Percentiles rank a stretch among this genome's conserved stretches.
Evolutionary conservation across 2,329 filamentous ascomycete species (phyloP).

Genomic region (Fusarium foetens): DNA sequence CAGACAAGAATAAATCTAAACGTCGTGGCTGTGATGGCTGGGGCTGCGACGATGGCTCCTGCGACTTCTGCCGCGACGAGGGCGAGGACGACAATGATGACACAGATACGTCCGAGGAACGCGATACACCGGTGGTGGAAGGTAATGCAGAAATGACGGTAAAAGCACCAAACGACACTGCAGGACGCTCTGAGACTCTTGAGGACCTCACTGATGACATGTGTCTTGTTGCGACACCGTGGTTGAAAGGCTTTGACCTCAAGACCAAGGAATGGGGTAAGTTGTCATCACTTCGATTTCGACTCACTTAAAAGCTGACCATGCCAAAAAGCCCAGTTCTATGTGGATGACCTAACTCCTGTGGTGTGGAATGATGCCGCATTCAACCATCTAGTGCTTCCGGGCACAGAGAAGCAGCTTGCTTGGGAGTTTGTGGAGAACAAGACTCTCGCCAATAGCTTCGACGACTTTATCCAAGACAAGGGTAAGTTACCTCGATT

Average conservation of each 20-base stretch:
- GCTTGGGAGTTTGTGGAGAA: constrained; percentile 53
- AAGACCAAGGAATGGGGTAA: constrained; percentile 46
- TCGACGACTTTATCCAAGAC: constrained; percentile 51
- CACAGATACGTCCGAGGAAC: neutral
- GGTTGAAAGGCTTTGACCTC: constrained; percentile 52
- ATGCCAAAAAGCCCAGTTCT: neutral
- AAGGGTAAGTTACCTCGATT: constrained; percentile 34
- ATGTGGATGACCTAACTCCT: neutral
- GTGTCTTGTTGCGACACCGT: constrained; percentile 49
- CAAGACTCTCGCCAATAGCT: constrained; percentile 43
- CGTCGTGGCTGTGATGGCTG: neutral
- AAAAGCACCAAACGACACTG: neutral
- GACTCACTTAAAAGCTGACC: neutral
- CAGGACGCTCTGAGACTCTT: constrained; percentile 40
- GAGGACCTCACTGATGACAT: constrained; percentile 48
- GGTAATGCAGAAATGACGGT: constrained; percentile 7
- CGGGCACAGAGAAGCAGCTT: constrained; percentile 51
- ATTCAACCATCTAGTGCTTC: constrained; percentile 52
- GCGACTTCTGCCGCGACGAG: rapidly evolving
- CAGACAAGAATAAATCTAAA: neutral
- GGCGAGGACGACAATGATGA: neutral
- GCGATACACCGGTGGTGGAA: neutral
- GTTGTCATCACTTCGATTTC: neutral
- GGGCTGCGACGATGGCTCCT: neutral
- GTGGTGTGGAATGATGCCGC: constrained; percentile 50